Percentiles rank a stretch among this genome's conserved stretches.
Conservation (phyloP, 208 protist genomes). For the Strigomonas culicis region DNA sequence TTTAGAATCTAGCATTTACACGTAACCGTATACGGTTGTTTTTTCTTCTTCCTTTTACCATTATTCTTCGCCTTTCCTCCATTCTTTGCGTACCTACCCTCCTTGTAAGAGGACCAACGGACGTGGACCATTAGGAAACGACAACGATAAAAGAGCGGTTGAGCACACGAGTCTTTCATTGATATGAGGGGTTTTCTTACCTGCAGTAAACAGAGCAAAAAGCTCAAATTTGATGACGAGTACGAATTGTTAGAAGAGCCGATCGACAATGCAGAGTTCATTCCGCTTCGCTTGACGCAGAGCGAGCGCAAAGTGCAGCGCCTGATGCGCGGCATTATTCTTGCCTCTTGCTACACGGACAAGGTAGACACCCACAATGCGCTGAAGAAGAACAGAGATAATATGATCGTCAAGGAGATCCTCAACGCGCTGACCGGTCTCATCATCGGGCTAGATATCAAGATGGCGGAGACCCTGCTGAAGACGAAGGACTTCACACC, state of each 20-base stretch:
- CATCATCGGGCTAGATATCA: slow-evolving; percentile 71
- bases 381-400: slow-evolving; percentile 63
- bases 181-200: neutral
- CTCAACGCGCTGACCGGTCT: slow-evolving; percentile 80
- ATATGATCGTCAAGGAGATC: slow-evolving; percentile 73
- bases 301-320: slow-evolving; percentile 87
- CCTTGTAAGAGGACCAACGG: too few relatives aligned
- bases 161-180: neutral
- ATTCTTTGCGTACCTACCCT: neutral
- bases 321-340: slow-evolving; percentile 82
- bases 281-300: slow-evolving; percentile 81
- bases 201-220: slow-evolving; percentile 7
- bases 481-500: slow-evolving; percentile 60
- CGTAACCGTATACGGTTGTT: slow-evolving; percentile 14
- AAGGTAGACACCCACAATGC: slow-evolving; percentile 74
- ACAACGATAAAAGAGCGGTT: neutral
- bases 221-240: slow-evolving; percentile 38
- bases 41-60: slow-evolving; percentile 16
- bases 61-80: neutral
- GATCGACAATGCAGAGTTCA: slow-evolving; percentile 73
- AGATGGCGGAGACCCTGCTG: slow-evolving; percentile 50
- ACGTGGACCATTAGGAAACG: neutral
- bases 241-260: slow-evolving; percentile 76
- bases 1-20: neutral
- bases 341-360: slow-evolving; percentile 90